Evolutionary conservation across 1,284 basidiomycete species (phyloP).

Genomic region (Apiotrichum mycotoxinovorans): DNA sequence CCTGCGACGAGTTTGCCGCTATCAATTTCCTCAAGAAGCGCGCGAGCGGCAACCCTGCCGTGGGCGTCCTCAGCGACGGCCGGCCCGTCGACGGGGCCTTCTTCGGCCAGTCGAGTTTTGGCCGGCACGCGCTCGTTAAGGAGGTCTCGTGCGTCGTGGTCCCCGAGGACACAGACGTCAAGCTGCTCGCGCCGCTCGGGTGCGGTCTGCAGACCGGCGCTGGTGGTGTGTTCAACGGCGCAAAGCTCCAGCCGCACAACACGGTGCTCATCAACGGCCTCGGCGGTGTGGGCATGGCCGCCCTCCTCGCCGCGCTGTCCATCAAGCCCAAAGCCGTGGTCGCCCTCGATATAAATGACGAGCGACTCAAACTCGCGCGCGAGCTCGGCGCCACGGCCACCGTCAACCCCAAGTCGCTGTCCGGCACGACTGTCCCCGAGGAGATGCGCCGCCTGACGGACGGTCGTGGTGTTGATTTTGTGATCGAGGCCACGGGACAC

Average conservation of each 20-base stretch:
- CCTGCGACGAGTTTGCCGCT: background rate
- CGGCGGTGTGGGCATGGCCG: background rate
- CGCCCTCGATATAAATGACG: background rate
- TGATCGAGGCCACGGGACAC: background rate
- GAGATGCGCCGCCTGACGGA: background rate
- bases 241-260: background rate
- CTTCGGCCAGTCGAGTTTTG: slow-evolving; percentile 3
- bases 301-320: background rate
- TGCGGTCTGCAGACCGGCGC: slow-evolving; percentile 2
- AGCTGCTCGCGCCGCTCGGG: background rate
- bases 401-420: background rate
- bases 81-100: background rate
- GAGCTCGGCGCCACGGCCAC: background rate
- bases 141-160: background rate
- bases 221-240: background rate
- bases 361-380: background rate
- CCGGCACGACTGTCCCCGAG: background rate
- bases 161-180: background rate
- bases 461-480: background rate
- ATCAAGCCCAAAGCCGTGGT: background rate
- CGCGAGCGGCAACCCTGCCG: background rate
- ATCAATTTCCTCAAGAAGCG: background rate
- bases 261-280: slow-evolving; percentile 1
- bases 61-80: background rate
- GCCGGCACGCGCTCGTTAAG: background rate